These are phyloP conservation scores for Paraurostyla sp. DNA, from an alignment of 73 alveolate species.

Conservation along the genomic window DNA sequence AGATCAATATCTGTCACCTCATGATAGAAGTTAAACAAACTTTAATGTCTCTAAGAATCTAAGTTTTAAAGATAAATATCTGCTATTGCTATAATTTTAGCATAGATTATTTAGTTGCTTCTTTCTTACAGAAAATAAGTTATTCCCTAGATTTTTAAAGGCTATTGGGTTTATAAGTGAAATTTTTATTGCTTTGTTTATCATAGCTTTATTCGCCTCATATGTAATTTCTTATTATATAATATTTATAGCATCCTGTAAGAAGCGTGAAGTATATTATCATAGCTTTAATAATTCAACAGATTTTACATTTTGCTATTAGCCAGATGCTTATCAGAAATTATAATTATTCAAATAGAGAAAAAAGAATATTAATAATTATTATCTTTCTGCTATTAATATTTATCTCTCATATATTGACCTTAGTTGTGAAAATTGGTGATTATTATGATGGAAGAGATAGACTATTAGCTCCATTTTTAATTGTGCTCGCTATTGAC, in stretches of 20 bases:
- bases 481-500: not conserved
- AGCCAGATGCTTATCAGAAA: not conserved
- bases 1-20: too few species aligned
- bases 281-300: not conserved
- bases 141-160: not conserved
- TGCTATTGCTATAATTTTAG: not conserved
- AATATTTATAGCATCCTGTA: not conserved
- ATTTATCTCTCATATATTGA: not conserved
- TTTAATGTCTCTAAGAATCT: not conserved
- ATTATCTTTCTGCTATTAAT: not conserved
- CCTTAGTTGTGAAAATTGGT: slow-evolving; percentile 10
- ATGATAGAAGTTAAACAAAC: not conserved
- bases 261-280: not conserved
- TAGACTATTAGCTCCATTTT: not conserved
- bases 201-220: not conserved
- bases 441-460: not conserved
- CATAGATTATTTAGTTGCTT: slow-evolving; percentile 6
- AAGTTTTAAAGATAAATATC: not conserved
- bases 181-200: not conserved
- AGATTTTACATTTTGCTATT: not conserved
- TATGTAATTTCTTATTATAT: not conserved
- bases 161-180: not conserved
- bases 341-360: not conserved
- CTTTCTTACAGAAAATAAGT: not conserved
- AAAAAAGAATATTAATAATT: not conserved